Evolutionary conservation across 768 basidiomycete species (phyloP).

Genomic region (Pilatotrama ljubarskyi): DNA sequence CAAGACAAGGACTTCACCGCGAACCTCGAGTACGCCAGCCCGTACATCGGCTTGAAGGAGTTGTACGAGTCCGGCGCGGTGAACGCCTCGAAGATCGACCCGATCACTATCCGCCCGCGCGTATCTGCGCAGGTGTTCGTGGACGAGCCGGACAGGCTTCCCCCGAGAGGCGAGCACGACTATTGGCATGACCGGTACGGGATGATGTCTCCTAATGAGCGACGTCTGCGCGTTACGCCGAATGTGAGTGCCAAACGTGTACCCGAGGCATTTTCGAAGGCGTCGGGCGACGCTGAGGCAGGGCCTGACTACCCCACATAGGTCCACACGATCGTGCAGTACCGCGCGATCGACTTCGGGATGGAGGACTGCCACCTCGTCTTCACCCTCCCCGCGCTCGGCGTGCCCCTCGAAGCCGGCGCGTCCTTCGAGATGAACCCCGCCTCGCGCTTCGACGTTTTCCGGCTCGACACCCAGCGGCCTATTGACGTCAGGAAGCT

Average conservation of each 20-base stretch:
- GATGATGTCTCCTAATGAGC: slow-evolving; percentile 6
- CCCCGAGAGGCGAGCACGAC: slow-evolving; percentile 10
- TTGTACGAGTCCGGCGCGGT: slow-evolving; percentile 4
- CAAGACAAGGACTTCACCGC: neutral
- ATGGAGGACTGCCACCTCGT: slow-evolving; percentile 19
- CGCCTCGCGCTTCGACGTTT: slow-evolving; percentile 3
- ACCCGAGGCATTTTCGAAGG: too few species aligned
- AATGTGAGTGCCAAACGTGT: slow-evolving; percentile 5
- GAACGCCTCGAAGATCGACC: slow-evolving; percentile 6
- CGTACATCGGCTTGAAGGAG: slow-evolving; percentile 15
- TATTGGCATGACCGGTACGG: slow-evolving; percentile 6
- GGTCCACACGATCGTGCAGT: slow-evolving; percentile 15
- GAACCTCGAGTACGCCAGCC: slow-evolving; percentile 13
- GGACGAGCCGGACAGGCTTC: slow-evolving; percentile 4
- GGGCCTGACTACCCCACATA: neutral
- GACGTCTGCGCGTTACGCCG: neutral
- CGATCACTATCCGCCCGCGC: slow-evolving; percentile 15
- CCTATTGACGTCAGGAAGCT: slow-evolving; percentile 14
- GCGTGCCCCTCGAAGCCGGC: neutral
- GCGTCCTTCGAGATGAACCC: slow-evolving; percentile 1
- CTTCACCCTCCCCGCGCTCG: slow-evolving; percentile 11
- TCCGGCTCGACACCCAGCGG: slow-evolving; percentile 1
- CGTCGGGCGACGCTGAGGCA: neutral
- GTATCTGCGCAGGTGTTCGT: slow-evolving; percentile 15
- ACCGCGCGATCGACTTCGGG: slow-evolving; percentile 21